Base-by-base conservation (phyloP, 768 basidiomycete genomes). In the Panaeolus cyanescens region DNA sequence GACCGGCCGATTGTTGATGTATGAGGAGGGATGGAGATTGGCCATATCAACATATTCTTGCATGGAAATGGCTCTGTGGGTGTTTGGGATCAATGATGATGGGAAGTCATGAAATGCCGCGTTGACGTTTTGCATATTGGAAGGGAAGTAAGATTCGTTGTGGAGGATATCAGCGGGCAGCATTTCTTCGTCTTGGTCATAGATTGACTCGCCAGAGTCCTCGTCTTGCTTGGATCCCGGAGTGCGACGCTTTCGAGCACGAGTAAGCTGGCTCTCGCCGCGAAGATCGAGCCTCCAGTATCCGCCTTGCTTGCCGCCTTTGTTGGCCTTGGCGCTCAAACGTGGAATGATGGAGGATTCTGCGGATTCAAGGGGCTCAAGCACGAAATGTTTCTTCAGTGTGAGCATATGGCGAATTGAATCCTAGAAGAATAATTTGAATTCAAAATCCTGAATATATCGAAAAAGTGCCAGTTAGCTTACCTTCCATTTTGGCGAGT, bases 401-500 rank as follows among this genome's bases (percentile, higher is more conserved):
- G 66, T 65, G n/a, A 67, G 56, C 25, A 63, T 67, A 40, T 67
- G 66, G 7, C 66, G 61, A 36, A 67, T 67, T 8, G 66, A 67
- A 30, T 55, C 53, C 66, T 67, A n/a, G 6, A 32, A 20, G 37
- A 10, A 54, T 5, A 2, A 39, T n/a, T 32, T 6, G 25, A 39
- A 22, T 33, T 19, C 50, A 12, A 40, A 17, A 53, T 20, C 20
- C 31, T 13, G 0, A 22, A 50, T 10, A 40, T 28, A 37, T 17
- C 32, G 20, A 17, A 32, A 19, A 20, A 50, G n/a, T n/a, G n/a
- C n/a, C n/a, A 25, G 45, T 22, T 13, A 50, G 60, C 75, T 39
- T 39, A 89, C 89, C 84, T 87, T 87, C 89, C 89, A 90, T 0
- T 67, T 70, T 8, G 76, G 79, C 0, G 80, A 73, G 36, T 74